Percentiles rank a stretch among this genome's conserved stretches.
Evolutionary conservation across 2,329 filamentous ascomycete species (phyloP).

Genomic region (Curvularia hawaiiensis): DNA sequence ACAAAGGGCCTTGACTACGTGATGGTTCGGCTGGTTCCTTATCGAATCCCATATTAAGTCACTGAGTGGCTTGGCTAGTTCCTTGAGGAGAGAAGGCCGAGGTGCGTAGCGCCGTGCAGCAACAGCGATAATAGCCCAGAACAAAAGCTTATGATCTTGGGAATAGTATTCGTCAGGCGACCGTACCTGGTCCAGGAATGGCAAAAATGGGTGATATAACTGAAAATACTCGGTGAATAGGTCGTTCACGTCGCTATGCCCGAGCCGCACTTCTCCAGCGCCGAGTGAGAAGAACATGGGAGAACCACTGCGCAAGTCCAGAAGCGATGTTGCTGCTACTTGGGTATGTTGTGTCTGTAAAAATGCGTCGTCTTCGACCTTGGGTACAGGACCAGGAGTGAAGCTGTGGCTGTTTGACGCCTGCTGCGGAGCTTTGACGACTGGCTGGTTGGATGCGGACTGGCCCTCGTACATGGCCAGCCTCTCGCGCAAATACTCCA

Average conservation of each 20-base stretch:
- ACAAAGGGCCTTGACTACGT: constrained; percentile 80
- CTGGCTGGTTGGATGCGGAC: constrained; percentile 37
- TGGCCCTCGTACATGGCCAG: constrained; percentile 66
- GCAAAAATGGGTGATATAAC: constrained; percentile 77
- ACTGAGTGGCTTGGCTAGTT: constrained; percentile 69
- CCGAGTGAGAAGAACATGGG: constrained; percentile 64
- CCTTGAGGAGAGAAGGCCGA: constrained; percentile 68
- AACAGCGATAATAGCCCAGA: constrained; percentile 82
- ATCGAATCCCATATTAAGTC: constrained; percentile 78
- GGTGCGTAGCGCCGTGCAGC: constrained; percentile 72
- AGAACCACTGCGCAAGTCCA: constrained; percentile 55
- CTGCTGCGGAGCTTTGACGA: constrained; percentile 33
- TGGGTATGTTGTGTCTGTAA: constrained; percentile 45
- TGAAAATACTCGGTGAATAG: constrained; percentile 78
- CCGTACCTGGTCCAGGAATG: constrained; percentile 71
- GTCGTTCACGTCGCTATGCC: constrained; percentile 51
- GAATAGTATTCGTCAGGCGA: constrained; percentile 74
- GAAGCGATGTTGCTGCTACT: constrained; percentile 46
- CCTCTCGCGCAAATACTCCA: constrained; percentile 63
- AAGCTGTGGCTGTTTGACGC: constrained; percentile 32
- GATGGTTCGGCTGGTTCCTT: constrained; percentile 78
- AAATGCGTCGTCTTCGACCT: constrained; percentile 43
- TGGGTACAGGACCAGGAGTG: constrained; percentile 25
- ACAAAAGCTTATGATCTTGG: constrained; percentile 77
- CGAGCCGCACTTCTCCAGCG: constrained; percentile 52